Evolutionary conservation across 495 filamentous ascomycete genomes (phyloP), one percentile per base, ranked within the genome.

Genomic region (Halenospora varia): DNA sequence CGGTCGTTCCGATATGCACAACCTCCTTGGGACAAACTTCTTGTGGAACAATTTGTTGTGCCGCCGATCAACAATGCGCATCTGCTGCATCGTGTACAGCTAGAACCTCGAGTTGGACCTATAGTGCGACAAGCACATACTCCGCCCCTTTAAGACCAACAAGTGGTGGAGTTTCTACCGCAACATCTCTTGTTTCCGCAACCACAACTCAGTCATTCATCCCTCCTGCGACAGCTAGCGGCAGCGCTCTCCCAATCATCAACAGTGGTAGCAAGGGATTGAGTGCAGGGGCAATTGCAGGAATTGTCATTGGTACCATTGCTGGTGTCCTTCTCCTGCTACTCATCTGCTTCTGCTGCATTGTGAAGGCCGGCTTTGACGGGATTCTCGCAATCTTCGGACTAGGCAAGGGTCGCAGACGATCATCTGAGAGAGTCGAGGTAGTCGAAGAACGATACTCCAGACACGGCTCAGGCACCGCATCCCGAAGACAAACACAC

Each of bases 251-350:
- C n/a, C 42, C 62, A 8, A 54, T 57, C 9, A 25, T 52, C 15
- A 69, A 72, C 18, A 54, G 68, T 18, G 66, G 64, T 40, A 68
- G 77, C 56, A 74, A 78, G 50, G 80, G 82, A 53, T 75, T 96
- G 47, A 90, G 86, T 66, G 83, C 81, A 49, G 92, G 92, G 56
- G 92, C 91, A 22, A 96, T 96, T 64, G 92, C 92, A n/a, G 92
- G 92, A 44, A 96, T 96, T 62, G 92, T 96, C 59, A 88, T 96
- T 48, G 92, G 92, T 61, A 83, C 85, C 3, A 81, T 96, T 61
- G 82, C 81, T n/a, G 92, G 87, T 64, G 77, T 91, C 20, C 68
- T 86, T 48, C 70, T 96, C 1, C 76, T 96, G 15, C 66, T 89
- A 10, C 78, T 93, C 2, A 62, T 96, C 51, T 91, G 88, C 71